These are phyloP conservation scores for Plasmodium blacklocki DNA, from an alignment of 169 alveolate species.

Conservation along the genomic window DNA sequence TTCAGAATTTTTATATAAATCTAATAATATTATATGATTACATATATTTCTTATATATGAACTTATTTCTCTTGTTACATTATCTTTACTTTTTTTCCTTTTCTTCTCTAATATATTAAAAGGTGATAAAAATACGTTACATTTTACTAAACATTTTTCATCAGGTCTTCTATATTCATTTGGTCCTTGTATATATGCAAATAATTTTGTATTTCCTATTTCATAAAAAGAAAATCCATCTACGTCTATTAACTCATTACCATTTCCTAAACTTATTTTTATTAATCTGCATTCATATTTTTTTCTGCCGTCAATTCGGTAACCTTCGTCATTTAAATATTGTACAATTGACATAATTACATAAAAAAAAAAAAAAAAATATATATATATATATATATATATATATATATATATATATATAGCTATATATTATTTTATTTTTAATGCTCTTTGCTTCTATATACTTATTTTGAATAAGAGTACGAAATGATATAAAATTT, in stretches of 20 bases:
- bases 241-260: conserved; percentile 66
- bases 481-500: too few relatives aligned
- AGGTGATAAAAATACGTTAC: conserved; percentile 74
- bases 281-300: conserved; percentile 79
- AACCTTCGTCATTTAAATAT: conserved; percentile 84
- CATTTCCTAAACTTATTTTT: conserved; percentile 80
- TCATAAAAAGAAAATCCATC: conserved; percentile 73
- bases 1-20: conserved; percentile 72
- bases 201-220: conserved; percentile 67
- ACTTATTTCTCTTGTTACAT: conserved; percentile 71
- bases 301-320: conserved; percentile 85
- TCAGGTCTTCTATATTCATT: conserved; percentile 71
- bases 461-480: too few relatives aligned
- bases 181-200: conserved; percentile 74
- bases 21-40: conserved; percentile 79
- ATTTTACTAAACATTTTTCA: conserved; percentile 66
- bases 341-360: conserved; percentile 73
- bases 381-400: not conserved
- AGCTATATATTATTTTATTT: too few relatives aligned
- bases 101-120: conserved; percentile 67
- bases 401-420: not conserved
- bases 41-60: conserved; percentile 73
- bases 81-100: conserved; percentile 69
- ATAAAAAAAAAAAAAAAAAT: not conserved
- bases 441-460: too few relatives aligned